phyloP scores from a whole-genome alignment of 768 basidiomycete species.

The Ephemerocybe angulata region DNA sequence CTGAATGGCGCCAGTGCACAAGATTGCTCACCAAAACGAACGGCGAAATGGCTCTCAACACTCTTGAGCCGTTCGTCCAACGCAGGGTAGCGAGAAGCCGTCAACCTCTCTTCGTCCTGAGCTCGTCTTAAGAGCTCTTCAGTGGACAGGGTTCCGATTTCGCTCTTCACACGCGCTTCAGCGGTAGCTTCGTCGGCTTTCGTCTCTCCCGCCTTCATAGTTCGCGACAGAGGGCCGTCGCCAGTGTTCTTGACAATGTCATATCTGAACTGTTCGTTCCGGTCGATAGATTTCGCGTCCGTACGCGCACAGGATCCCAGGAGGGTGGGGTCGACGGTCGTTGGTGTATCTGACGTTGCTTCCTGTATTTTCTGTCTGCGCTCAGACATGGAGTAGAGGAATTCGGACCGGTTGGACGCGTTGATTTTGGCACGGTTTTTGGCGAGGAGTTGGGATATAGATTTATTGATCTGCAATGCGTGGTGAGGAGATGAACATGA shows the following conservation, averaged over 20 bases:
- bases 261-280: conserved; percentile 80
- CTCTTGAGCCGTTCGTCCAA: conserved; percentile 61
- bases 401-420: conserved; percentile 74
- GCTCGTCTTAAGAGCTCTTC: conserved; percentile 4
- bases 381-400: conserved; percentile 56
- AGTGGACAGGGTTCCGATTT: neutral
- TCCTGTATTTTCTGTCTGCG: conserved; percentile 45
- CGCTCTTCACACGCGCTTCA: conserved; percentile 2
- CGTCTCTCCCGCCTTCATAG: conserved; percentile 1
- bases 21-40: conserved; percentile 59
- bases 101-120: conserved; percentile 21
- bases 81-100: conserved; percentile 50
- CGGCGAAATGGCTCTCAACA: conserved; percentile 67
- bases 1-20: neutral
- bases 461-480: conserved; percentile 62
- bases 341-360: conserved; percentile 4
- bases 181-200: conserved; percentile 44
- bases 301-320: conserved; percentile 66
- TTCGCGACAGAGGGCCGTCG: conserved; percentile 58
- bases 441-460: conserved; percentile 69
- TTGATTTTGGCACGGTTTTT: conserved; percentile 69
- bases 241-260: conserved; percentile 86
- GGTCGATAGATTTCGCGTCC: conserved; percentile 65
- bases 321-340: conserved; percentile 5
- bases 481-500: neutral